Evolutionary conservation across 495 filamentous ascomycete genomes (phyloP), one percentile per base, ranked within the genome.

Genomic region (Hypoxylon lienhwacheense): DNA sequence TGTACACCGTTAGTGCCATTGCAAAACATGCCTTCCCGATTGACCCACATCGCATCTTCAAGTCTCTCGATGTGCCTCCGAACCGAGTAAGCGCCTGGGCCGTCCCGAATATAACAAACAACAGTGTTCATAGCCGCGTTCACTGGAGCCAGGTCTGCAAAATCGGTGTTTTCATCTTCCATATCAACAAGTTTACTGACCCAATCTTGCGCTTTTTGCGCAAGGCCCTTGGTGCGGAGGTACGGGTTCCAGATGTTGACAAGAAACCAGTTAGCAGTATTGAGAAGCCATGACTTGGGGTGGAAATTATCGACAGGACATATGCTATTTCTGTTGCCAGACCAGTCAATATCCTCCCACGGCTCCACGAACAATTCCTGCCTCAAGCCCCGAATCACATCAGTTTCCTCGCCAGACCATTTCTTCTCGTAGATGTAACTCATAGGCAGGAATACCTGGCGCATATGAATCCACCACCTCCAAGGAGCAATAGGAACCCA

Each of bases 391-490:
- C 76, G 78, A 39, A 86, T 88, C 1, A 92, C 56, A 7, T 88
- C 81, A 37, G 85, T 88, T 43, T 85, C 74, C 12, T 88, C 87
- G 49, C 82, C 83, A 7, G 79, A 77, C 78, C 85, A 95, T 33
- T 78, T 79, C 71, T 85, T 86, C 5, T 89, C 92, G 74, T 85
- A 96, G 29, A 97, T 75, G 61, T 85, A 97, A 8, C 86, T 84
- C 89, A 97, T 96, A 7, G 92, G 87, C 26, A 96, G 70, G 68
- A 91, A 96, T 22, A 98, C 92, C 67, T 86, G 83, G 11, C 93
- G 89, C 70, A 96, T 96, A 55, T 98, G 93, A 55, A 96, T 90
- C 93, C 93, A 98, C 93, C 93, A 98, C 36, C 90, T 78, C 93
- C 95, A 97, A 0, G 95, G 93, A 7, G 89, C 85, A 59, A 97